Base-by-base conservation (phyloP, 2,329 filamentous ascomycete genomes). In the Zalaria sp. region DNA sequence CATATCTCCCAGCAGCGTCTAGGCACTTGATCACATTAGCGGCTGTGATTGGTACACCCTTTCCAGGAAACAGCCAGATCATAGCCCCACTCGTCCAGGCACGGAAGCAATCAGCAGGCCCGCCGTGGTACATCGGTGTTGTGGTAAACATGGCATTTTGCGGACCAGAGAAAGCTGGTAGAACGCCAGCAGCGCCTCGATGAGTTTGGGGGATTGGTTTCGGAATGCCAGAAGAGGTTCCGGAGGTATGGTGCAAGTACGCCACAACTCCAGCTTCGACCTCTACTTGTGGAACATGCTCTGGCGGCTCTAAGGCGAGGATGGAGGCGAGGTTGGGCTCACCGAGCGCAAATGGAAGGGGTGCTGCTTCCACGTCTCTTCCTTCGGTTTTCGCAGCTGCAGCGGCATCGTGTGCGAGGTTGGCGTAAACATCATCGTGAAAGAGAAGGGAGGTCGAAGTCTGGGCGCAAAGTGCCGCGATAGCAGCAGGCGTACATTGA, bases 51-150 rank as follows among this genome's bases (percentile, higher is more conserved):
- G 77, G 75, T 0, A 66, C 56, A 4, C 63, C 57, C 2, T 68
- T 68, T 18, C 72, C 68, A 0, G 77, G 75, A 46, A 80, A 81
- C 6, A 81, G 61, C 72, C 75, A 81, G 2, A 80, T 72, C 49
- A 72, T 55, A 0, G 73, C 69, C 11, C 65, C 66, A 43, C 72
- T 75, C 1, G 73, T 71, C 76, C 77, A 80, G 0, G 75, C 67
- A 39, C 77, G 62, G 37, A 81, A 71, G 18, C 73, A 65, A 52
- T 81, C 78, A 1, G 77, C 73, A 5, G 79, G 65, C 0, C 77
- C 78, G 1, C 77, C 78, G 48, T 81, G 76, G 47, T 79, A 81
- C 0, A 81, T 61, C 0, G 78, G 77, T 3, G 77, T 81, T 0
- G 76, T 79, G 0, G 76, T 77, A 49, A 81, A 81, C 0, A 74